phyloP scores from a whole-genome alignment of 495 filamentous ascomycete species.

The Bryoglossum gracile region DNA sequence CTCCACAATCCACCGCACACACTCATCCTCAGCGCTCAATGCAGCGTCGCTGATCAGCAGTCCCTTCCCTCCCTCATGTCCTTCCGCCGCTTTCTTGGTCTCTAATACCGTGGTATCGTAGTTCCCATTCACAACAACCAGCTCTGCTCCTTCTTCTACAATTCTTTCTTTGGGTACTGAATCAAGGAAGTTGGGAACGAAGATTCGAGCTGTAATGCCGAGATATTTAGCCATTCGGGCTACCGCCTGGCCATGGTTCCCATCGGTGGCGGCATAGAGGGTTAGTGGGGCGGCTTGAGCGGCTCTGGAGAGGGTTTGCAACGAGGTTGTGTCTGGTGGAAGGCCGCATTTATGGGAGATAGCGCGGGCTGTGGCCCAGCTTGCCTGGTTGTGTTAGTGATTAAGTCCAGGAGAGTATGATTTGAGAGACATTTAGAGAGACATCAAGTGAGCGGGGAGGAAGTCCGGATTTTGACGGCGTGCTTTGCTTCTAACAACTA shows the following conservation, averaged over 20 bases:
- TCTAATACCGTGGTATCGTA: slow-evolving; percentile 54
- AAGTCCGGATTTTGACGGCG: too few species aligned
- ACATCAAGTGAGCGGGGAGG: too few species aligned
- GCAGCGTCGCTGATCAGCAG: slow-evolving; percentile 59
- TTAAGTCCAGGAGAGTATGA: too few species aligned
- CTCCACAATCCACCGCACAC: slow-evolving; percentile 62
- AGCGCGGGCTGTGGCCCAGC: slow-evolving; percentile 57
- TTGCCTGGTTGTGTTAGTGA: too few species aligned
- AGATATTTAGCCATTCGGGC: slow-evolving; percentile 54
- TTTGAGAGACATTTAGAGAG: too few species aligned
- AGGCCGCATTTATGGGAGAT: slow-evolving; percentile 34
- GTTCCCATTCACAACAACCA: slow-evolving; percentile 43
- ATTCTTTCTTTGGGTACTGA: slow-evolving; percentile 43
- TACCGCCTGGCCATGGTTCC: slow-evolving; percentile 64
- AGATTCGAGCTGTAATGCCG: slow-evolving; percentile 41
- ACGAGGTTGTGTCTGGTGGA: slow-evolving; percentile 12
- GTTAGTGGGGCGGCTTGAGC: slow-evolving; percentile 28
- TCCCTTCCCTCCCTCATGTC: slow-evolving; percentile 17
- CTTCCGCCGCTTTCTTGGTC: slow-evolving; percentile 33
- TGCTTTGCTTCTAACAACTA: too few species aligned
- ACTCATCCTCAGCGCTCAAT: slow-evolving; percentile 52
- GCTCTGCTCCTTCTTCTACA: slow-evolving; percentile 45
- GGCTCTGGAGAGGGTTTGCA: slow-evolving; percentile 34
- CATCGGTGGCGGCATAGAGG: slow-evolving; percentile 53
- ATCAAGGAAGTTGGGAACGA: slow-evolving; percentile 48